These are phyloP conservation scores for Trypanosomatidae sp. DNA, from an alignment of 208 protist species.

Conservation along the genomic window DNA sequence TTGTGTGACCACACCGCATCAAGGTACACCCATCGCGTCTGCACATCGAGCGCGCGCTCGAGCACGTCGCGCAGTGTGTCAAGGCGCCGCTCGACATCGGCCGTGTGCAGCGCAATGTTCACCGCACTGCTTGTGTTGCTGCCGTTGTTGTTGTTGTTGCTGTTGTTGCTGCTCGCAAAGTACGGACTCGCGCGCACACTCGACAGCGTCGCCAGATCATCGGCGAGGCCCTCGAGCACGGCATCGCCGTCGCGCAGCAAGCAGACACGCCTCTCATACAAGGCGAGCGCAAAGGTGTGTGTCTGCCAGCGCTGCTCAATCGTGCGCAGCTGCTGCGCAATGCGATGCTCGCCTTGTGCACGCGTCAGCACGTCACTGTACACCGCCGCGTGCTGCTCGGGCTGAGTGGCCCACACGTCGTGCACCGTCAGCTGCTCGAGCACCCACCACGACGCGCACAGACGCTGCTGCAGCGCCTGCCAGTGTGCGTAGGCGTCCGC, in stretches of 20 bases:
- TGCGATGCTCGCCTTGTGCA: constrained; percentile 77
- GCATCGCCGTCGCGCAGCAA: constrained; percentile 97
- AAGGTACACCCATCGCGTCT: constrained; percentile 97
- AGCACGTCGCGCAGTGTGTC: constrained; percentile 85
- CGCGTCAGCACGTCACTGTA: constrained; percentile 89
- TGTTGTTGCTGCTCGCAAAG: constrained; percentile 63
- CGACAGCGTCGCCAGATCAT: constrained; percentile 90
- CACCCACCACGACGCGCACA: constrained; percentile 89
- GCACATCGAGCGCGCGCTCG: constrained; percentile 92
- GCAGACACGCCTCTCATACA: constrained; percentile 65
- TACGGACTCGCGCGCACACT: constrained; percentile 96
- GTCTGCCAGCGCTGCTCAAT: constrained; percentile 92
- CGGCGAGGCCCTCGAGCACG: constrained; percentile 87
- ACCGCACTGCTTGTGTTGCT: no score
- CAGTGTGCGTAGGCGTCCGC: constrained; percentile 63
- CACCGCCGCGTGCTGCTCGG: constrained; percentile 86
- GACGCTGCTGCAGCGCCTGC: constrained; percentile 60
- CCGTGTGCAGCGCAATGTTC: constrained; percentile 43
- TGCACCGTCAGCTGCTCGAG: constrained; percentile 75
- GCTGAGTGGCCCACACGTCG: constrained; percentile 83
- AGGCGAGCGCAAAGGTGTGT: background rate
- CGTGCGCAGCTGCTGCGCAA: constrained; percentile 70
- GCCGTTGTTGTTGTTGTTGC: no score
- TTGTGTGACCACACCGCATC: constrained; percentile 95
- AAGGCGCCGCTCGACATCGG: constrained; percentile 90